These are phyloP conservation scores for Geosmithia putterillii DNA, from an alignment of 2,329 filamentous ascomycete genomes.

Conservation along the genomic window DNA sequence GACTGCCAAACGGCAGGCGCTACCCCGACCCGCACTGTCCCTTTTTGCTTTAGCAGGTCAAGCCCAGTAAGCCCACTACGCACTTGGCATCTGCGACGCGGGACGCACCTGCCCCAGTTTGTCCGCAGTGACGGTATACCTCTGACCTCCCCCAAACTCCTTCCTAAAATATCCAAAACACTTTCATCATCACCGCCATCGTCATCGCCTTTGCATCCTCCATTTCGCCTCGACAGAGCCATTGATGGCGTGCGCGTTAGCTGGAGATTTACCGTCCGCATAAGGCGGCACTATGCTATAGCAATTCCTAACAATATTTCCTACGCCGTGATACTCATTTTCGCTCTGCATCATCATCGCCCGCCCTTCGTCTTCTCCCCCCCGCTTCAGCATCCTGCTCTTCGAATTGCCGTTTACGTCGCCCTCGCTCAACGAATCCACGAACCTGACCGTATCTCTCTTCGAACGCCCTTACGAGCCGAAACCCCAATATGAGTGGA, in stretches of 20 bases:
- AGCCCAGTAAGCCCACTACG: too few species aligned
- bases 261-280: background rate
- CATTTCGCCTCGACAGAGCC: background rate
- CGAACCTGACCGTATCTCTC: too few species aligned
- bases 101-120: too few species aligned
- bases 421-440: too few species aligned
- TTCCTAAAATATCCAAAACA: background rate
- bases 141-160: background rate
- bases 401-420: background rate
- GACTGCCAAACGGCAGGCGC: background rate
- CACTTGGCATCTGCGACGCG: too few species aligned
- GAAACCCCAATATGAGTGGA: constrained; percentile 1
- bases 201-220: background rate
- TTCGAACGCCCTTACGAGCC: background rate
- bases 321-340: background rate
- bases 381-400: background rate
- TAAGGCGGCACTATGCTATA: background rate
- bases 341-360: background rate
- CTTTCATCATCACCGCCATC: background rate
- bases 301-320: background rate
- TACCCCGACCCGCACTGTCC: too few species aligned
- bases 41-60: too few species aligned
- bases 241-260: background rate
- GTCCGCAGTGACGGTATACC: too few species aligned
- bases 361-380: background rate